phyloP scores from a whole-genome alignment of 352 stramenopile genomes.

The Discostella stelligera region DNA sequence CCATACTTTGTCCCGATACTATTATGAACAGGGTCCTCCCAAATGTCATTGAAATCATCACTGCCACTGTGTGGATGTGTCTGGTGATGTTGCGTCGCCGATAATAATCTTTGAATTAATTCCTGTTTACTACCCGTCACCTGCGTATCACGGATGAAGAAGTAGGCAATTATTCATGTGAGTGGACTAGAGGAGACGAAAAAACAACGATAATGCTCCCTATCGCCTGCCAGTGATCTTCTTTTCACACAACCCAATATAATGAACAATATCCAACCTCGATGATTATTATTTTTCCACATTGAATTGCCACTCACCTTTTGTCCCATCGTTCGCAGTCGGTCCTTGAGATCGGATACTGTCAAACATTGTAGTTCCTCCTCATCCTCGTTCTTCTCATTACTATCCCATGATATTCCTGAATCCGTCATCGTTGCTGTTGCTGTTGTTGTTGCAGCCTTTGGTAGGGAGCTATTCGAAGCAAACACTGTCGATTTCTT shows the following conservation, averaged over 20 bases:
- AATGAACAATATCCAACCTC: background rate
- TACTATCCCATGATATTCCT: background rate
- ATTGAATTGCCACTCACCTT: constrained; percentile 18
- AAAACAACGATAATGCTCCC: too few species aligned
- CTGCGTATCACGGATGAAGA: background rate
- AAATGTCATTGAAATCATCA: background rate
- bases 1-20: background rate
- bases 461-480: background rate
- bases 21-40: background rate
- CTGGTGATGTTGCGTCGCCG: constrained; percentile 1
- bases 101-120: constrained; percentile 31
- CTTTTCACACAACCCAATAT: background rate
- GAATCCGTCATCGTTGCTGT: background rate
- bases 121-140: constrained; percentile 34
- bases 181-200: too few species aligned
- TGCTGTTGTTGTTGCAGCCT: background rate
- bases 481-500: background rate
- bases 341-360: constrained; percentile 32
- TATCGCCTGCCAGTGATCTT: background rate
- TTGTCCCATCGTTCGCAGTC: constrained; percentile 17
- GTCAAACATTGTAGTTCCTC: constrained; percentile 14
- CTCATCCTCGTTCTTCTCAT: background rate
- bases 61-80: constrained; percentile 6
- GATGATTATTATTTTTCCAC: too few species aligned
- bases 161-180: background rate